These are phyloP conservation scores for Primulina tabacum DNA, from an alignment of 257 asterid species.

Conservation along the genomic window DNA sequence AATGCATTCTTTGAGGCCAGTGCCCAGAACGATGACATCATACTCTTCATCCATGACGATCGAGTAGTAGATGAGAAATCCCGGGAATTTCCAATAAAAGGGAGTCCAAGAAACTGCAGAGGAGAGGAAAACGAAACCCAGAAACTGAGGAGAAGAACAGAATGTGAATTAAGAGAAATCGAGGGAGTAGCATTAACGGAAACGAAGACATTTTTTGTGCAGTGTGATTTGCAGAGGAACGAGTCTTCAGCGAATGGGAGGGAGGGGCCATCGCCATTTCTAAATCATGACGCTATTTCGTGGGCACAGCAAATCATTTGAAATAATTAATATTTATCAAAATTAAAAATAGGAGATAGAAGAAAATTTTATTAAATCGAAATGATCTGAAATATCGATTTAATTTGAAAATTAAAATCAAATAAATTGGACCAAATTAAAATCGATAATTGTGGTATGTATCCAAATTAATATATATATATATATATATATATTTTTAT, in stretches of 20 bases:
- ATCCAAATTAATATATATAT: no score
- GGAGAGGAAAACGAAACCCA: neutral
- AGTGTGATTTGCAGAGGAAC: conserved; percentile 16
- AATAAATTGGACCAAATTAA: no score
- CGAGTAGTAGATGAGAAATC: neutral
- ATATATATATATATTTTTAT: no score
- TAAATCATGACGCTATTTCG: no score
- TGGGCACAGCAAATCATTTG: no score
- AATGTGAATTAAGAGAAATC: neutral
- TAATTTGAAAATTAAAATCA: no score
- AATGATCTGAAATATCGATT: no score
- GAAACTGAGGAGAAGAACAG: neutral
- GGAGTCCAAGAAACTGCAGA: neutral
- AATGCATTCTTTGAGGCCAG: conserved; percentile 82
- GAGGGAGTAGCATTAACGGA: neutral
- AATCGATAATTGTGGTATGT: no score
- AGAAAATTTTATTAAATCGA: no score
- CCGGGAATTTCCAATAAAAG: neutral
- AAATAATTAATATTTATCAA: no score
- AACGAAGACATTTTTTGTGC: conserved; percentile 11
- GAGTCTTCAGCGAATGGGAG: conserved; percentile 16
- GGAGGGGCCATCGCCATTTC: no score
- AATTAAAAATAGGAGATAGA: no score
- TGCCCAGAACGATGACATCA: conserved; percentile 74
- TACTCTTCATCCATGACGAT: conserved; percentile 70